These are phyloP conservation scores for Naganishia kalamii DNA, from an alignment of 768 basidiomycete genomes.

Conservation along the genomic window DNA sequence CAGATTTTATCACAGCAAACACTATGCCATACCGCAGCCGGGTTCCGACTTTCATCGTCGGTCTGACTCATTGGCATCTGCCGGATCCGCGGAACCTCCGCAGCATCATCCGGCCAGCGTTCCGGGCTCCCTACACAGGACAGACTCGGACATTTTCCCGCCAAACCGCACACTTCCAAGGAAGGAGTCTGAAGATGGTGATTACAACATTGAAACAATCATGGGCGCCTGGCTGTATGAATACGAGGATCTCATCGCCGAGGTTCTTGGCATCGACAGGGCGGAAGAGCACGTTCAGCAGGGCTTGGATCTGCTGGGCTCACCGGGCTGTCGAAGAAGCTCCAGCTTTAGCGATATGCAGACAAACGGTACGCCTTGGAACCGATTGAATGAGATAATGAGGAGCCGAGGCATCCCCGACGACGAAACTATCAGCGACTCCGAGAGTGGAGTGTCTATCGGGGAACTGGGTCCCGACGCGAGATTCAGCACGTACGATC, in stretches of 20 bases:
- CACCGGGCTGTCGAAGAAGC: conserved; percentile 8
- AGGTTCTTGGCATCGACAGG: conserved; percentile 48
- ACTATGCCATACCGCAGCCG: conserved; percentile 64
- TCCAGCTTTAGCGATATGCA: conserved; percentile 22
- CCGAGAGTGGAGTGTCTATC: conserved; percentile 84
- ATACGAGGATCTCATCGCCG: conserved; percentile 80
- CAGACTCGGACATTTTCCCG: conserved; percentile 87
- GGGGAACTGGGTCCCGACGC: conserved; percentile 78
- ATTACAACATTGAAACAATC: conserved; percentile 79
- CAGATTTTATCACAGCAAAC: conserved; percentile 88
- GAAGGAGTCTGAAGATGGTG: conserved; percentile 61
- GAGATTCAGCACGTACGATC: conserved; percentile 50
- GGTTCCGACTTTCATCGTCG: conserved; percentile 53
- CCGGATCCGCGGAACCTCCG: conserved; percentile 23
- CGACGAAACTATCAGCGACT: conserved; percentile 84
- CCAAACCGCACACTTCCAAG: conserved; percentile 75
- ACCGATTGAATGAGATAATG: conserved; percentile 66
- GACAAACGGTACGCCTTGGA: conserved; percentile 60
- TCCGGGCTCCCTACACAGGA: conserved; percentile 19
- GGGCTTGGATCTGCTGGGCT: conserved; percentile 23
- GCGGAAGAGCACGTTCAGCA: conserved; percentile 38
- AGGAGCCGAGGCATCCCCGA: conserved; percentile 53
- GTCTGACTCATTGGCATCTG: conserved; percentile 42
- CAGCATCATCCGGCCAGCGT: conserved; percentile 19
- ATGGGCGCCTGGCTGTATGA: conserved; percentile 86